Conservation (phyloP, 1,139 yeast genomes). For the Maudiozyma humilis region DNA sequence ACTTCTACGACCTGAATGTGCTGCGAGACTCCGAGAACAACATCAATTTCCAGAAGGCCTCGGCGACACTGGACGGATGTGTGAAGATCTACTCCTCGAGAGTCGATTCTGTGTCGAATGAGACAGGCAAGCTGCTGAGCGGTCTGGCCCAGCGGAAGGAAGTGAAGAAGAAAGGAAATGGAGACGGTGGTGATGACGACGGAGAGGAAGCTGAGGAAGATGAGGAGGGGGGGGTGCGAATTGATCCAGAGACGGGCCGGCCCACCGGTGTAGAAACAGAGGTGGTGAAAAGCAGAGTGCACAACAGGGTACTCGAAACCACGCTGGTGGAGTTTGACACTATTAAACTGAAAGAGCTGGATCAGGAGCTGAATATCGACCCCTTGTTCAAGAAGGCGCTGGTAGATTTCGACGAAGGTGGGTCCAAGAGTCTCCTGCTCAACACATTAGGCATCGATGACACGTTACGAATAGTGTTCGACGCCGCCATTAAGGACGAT, state of each 20-base stretch:
- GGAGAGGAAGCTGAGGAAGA: slow-evolving; percentile 33
- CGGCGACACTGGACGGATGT: slow-evolving; percentile 43
- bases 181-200: slow-evolving; percentile 14
- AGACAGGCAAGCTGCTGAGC: slow-evolving; percentile 76
- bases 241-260: slow-evolving; percentile 31
- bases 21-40: slow-evolving; percentile 30
- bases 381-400: slow-evolving; percentile 83
- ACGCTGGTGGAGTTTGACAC: slow-evolving; percentile 51
- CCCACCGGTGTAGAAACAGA: slow-evolving; percentile 23
- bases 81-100: slow-evolving; percentile 77
- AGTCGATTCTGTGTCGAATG: slow-evolving; percentile 86
- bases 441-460: slow-evolving; percentile 47
- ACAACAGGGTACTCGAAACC: slow-evolving; percentile 40
- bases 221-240: slow-evolving; percentile 29
- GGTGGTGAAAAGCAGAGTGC: slow-evolving; percentile 20
- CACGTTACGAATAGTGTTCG: slow-evolving; percentile 34
- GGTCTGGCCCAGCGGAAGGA: slow-evolving; percentile 41
- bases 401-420: slow-evolving; percentile 93
- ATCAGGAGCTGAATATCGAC: slow-evolving; percentile 72
- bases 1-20: slow-evolving; percentile 40
- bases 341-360: slow-evolving; percentile 60
- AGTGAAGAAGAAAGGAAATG: not conserved
- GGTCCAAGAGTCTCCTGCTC: slow-evolving; percentile 74
- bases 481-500: slow-evolving; percentile 32
- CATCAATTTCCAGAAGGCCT: slow-evolving; percentile 23